Conservation (phyloP, 2,329 filamentous ascomycete species). For the Phyllosticta citriasiana region DNA sequence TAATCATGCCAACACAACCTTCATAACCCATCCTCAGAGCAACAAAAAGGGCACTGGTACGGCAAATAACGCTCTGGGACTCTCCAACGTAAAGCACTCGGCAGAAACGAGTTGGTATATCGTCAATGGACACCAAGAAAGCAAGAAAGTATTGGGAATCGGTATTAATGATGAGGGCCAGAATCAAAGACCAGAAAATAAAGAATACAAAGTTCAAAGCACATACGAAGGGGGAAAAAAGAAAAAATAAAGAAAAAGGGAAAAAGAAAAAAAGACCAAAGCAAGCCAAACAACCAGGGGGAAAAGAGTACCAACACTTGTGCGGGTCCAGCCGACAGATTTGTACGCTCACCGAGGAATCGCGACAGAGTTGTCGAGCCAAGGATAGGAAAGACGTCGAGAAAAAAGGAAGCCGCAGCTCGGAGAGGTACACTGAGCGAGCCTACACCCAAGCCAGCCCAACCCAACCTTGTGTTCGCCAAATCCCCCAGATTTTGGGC, state of each 20-base stretch:
- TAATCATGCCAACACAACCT: not conserved
- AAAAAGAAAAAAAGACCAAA: not conserved
- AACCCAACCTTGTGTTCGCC: slow-evolving; percentile 11
- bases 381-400: slow-evolving; percentile 1
- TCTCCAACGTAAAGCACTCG: not conserved
- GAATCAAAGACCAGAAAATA: not conserved
- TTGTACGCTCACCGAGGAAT: slow-evolving; percentile 3
- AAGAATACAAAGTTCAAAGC: slow-evolving; percentile 4
- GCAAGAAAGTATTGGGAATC: slow-evolving; percentile 1
- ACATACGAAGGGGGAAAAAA: not conserved
- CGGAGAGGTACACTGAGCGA: slow-evolving; percentile 8
- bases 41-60: not conserved
- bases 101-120: slow-evolving; percentile 6
- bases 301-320: slow-evolving; percentile 8
- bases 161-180: slow-evolving; percentile 9
- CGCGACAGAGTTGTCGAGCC: slow-evolving; percentile 6
- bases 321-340: slow-evolving; percentile 10
- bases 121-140: slow-evolving; percentile 8
- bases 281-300: slow-evolving; percentile 5
- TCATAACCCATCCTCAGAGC: not conserved
- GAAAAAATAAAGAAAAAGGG: not conserved
- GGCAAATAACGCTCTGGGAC: not conserved
- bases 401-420: slow-evolving; percentile 7
- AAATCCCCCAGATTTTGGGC: slow-evolving; percentile 8
- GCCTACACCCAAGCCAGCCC: slow-evolving; percentile 11